Evolutionary conservation across 345 rosid species (phyloP).

Genomic region (Lepidium didymum): DNA sequence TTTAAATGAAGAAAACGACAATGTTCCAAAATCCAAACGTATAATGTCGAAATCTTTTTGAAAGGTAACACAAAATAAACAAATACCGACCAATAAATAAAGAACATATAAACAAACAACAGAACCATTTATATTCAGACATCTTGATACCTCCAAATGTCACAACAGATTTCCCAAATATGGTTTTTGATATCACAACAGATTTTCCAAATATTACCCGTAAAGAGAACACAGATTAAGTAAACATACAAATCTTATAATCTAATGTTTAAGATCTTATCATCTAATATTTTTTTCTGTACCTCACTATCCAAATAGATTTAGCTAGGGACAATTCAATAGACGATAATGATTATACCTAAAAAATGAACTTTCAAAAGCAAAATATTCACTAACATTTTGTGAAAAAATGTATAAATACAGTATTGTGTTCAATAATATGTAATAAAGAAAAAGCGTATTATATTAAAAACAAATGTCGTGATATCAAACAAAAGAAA

Average conservation of each 20-base stretch:
- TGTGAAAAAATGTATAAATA: neutral
- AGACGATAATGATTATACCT: neutral
- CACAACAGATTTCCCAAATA: neutral
- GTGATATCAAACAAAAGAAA: too few relatives aligned
- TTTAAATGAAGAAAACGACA: constrained; percentile 17
- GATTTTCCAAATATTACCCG: neutral
- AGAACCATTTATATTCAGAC: constrained; percentile 16
- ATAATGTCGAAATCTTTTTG: neutral
- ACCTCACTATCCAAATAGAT: neutral
- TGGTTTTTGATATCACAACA: too few relatives aligned
- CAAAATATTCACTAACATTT: neutral
- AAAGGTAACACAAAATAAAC: constrained; percentile 6
- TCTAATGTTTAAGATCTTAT: neutral
- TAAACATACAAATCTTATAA: too few relatives aligned
- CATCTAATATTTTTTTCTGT: neutral
- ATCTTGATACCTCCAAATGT: neutral
- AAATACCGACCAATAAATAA: constrained; percentile 11
- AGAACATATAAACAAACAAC: constrained; percentile 7
- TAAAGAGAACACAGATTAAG: too few relatives aligned
- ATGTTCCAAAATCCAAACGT: neutral
- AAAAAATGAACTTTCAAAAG: neutral
- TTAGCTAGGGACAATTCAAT: neutral
- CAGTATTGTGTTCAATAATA: neutral
- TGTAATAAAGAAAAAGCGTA: too few relatives aligned
- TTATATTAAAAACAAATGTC: too few relatives aligned